These are phyloP conservation scores for Anethum foeniculum DNA, from an alignment of 140 eudicot species.

Conservation along the genomic window DNA sequence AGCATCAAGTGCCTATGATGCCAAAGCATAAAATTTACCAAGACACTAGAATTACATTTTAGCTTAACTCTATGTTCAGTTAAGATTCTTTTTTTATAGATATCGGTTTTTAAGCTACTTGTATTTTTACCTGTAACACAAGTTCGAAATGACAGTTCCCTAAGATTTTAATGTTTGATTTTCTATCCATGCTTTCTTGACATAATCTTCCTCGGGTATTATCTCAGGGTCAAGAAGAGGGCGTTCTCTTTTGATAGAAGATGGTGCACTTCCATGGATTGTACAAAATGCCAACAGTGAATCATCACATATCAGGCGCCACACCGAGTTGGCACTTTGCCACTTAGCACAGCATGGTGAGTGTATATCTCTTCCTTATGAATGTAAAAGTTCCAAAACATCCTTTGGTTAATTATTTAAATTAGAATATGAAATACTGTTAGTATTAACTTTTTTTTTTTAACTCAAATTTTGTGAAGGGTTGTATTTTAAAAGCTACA, in stretches of 20 bases:
- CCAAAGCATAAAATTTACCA: not conserved
- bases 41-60: not conserved
- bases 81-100: not conserved
- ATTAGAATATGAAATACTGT: not conserved
- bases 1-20: not conserved
- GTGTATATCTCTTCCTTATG: not conserved
- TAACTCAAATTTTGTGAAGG: not conserved
- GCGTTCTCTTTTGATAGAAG: constrained; percentile 81
- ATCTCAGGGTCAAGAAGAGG: constrained; percentile 49
- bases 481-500: not conserved
- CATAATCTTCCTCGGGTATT: not conserved
- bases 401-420: not conserved
- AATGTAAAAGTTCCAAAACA: not conserved
- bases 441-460: not conserved
- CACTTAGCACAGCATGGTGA: constrained; percentile 96
- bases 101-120: not conserved
- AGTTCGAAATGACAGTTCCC: not conserved
- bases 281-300: constrained; percentile 96
- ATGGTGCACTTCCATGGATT: constrained; percentile 97
- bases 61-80: not conserved
- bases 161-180: not conserved
- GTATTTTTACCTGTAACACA: not conserved
- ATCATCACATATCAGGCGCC: constrained; percentile 81
- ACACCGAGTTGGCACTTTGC: constrained; percentile 94
- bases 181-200: not conserved